Evolutionary conservation across 345 rosid genomes (phyloP).

Genomic region (Hibiscus syriacus): DNA sequence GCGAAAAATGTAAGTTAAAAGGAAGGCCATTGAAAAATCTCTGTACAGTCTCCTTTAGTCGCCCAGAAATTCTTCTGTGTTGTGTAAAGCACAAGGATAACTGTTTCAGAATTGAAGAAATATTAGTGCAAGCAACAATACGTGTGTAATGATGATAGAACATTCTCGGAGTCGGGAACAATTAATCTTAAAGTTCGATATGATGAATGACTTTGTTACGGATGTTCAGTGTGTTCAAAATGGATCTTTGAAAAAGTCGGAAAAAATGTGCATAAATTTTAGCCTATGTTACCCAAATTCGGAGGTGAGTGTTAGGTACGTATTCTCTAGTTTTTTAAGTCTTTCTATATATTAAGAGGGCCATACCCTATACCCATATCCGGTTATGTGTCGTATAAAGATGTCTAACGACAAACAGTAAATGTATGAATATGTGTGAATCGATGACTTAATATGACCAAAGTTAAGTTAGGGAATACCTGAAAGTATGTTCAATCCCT

Average conservation of each 20-base stretch:
- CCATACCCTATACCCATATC: not conserved
- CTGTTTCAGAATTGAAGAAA: slow-evolving; percentile 7
- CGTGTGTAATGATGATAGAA: not conserved
- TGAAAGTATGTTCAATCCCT: slow-evolving; percentile 14
- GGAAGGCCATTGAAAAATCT: too few relatives aligned
- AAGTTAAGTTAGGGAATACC: slow-evolving; percentile 22
- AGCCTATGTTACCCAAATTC: not conserved
- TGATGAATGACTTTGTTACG: not conserved
- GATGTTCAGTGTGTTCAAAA: not conserved
- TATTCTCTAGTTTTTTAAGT: not conserved
- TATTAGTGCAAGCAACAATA: not conserved
- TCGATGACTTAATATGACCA: not conserved
- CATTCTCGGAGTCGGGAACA: too few relatives aligned
- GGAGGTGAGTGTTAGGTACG: not conserved
- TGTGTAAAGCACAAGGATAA: slow-evolving; percentile 5
- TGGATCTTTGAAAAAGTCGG: not conserved
- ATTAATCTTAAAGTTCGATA: too few relatives aligned
- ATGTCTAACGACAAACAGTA: not conserved
- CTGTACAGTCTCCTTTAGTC: slow-evolving; percentile 9
- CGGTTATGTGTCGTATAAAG: not conserved
- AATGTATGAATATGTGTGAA: not conserved
- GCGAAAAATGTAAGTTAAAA: too few relatives aligned
- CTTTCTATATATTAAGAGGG: not conserved
- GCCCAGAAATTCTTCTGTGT: slow-evolving; percentile 16
- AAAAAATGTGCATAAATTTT: not conserved